Conservation (phyloP, 73 alveolate species). For the Durusdinium trenchii region DNA sequence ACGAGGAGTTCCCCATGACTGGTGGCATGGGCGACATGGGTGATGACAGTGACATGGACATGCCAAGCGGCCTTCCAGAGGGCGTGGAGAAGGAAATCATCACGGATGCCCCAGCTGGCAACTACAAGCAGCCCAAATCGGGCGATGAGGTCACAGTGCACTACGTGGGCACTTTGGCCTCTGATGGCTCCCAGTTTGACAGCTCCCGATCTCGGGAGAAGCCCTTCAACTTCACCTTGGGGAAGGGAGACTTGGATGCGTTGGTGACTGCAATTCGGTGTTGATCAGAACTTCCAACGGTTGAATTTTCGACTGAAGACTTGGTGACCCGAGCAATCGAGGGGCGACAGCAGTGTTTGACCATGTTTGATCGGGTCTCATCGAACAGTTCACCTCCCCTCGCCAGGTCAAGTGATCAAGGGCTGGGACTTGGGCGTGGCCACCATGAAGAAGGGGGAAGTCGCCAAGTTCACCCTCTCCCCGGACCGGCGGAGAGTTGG, state of each 20-base stretch:
- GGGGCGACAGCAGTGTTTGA: no score
- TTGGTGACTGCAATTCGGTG: no score
- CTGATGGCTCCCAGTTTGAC: slow-evolving; percentile 98
- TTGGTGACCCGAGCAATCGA: no score
- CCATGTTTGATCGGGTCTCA: no score
- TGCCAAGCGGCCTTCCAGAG: slow-evolving; percentile 34
- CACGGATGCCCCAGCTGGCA: slow-evolving; percentile 96
- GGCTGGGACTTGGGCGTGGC: slow-evolving; percentile 99
- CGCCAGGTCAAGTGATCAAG: slow-evolving; percentile 98
- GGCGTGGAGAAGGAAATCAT: slow-evolving; percentile 53
- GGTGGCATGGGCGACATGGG: not conserved
- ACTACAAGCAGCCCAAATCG: slow-evolving; percentile 95
- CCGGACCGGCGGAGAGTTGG: not conserved
- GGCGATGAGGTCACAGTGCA: slow-evolving; percentile 97
- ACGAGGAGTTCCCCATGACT: not conserved
- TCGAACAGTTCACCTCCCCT: slow-evolving; percentile 97
- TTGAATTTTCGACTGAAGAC: no score
- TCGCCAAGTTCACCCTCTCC: slow-evolving; percentile 52
- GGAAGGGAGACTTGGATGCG: no score
- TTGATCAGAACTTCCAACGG: no score
- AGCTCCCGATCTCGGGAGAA: slow-evolving; percentile 95
- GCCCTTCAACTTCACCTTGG: slow-evolving; percentile 21
- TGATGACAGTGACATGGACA: not conserved
- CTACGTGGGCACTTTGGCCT: slow-evolving; percentile 97
- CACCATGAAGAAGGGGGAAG: slow-evolving; percentile 96